Evolutionary conservation across 2,329 filamentous ascomycete species (phyloP), one percentile per base, ranked within the genome.

Genomic region (Stagonosporopsis cucurbitacearum): DNA sequence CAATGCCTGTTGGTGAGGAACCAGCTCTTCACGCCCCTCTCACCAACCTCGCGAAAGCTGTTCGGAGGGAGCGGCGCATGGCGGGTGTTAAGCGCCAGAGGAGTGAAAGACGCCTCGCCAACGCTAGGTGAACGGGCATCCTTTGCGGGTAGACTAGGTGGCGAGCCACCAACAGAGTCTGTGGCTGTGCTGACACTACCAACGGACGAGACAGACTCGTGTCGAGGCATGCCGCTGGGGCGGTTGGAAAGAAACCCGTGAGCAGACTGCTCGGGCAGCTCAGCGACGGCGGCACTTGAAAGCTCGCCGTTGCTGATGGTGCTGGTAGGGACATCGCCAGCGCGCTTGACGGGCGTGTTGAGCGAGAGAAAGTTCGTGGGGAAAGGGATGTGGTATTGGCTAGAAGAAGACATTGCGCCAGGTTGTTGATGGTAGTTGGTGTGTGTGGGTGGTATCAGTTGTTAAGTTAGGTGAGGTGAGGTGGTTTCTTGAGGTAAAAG

Each of bases 171-270:
- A 51, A 62, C 58, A 39, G 63, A 63, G 41, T 52, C 48, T 42
- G 57, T 43, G 45, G 61, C 54, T 48, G 62, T 56, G 30, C 35
- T 60, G 54, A 58, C 50, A 51, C 59, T 47, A 36, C 26, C 58
- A 55, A 68, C 59, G n/a, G 69, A 72, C 9, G 65, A 69, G 55
- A 72, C 45, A 20, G 70, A 73, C 37, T 62, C 49, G 60, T 71
- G 65, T 60, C 70, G 66, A 3, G 61, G 47, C 42, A 60, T 52
- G 43, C 22, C 23, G 23, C 42, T 20, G 48, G 67, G 50, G 23
- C 64, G 65, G 70, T 75, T 75, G 68, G 71, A 74, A 68, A 75
- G 72, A 69, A 75, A 75, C 57, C 61, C 63, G 68, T 75, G 70
- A 63, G 63, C 49, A 63, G 63, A 41, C 54, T 65, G 54, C 60